Evolutionary conservation across 2,329 filamentous ascomycete species (phyloP), one percentile per base, ranked within the genome.

Genomic region (Aaosphaeria pasadenensis): DNA sequence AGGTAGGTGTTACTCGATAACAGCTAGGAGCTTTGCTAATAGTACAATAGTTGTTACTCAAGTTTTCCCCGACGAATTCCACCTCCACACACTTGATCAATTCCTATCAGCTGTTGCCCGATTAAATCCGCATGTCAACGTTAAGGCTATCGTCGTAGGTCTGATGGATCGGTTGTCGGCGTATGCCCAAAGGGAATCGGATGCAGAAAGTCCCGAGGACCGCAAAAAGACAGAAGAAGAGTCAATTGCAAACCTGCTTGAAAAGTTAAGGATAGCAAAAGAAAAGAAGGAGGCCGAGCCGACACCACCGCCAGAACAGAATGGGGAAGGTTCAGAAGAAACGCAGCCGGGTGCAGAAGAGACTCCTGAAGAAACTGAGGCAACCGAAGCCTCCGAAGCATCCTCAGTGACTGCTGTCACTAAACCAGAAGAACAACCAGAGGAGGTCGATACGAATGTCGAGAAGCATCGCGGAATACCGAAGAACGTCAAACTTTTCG

Each of bases 21-120:
- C n/a, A 24, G 17, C 17, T 24, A 24, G 17, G 32, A 13, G 11
- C 33, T 9, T 29, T 48, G 50, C 61, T 67, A 58, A 71, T 48
- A 57, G 54, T 56, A n/a, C 35, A 44, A 35, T 53, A 83, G 94
- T 99, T 54, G 95, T 99, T 57, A 99, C 92, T 5, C 95, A 99
- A 71, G 94, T 97, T 45, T 99, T 99, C 76, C 94, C 94, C 1
- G 94, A 99, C 72, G 94, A 99, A 67, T 99, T 92, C 69, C 95
- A 99, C 71, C 83, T 99, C 24, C 91, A 99, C 67, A 99, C 94
- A 0, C 82, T 99, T 31, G 94, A 97, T 66, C 88, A 96, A 67
- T 89, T 99, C 69, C 83, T 99, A 32, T 94, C 88, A 6, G 94
- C 94, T 5, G 95, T 96, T 32, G 90, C 92, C 11, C 82, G 92